Evolutionary conservation across 352 stramenopile genomes (phyloP).

Genomic region (Pythium brassicae): DNA sequence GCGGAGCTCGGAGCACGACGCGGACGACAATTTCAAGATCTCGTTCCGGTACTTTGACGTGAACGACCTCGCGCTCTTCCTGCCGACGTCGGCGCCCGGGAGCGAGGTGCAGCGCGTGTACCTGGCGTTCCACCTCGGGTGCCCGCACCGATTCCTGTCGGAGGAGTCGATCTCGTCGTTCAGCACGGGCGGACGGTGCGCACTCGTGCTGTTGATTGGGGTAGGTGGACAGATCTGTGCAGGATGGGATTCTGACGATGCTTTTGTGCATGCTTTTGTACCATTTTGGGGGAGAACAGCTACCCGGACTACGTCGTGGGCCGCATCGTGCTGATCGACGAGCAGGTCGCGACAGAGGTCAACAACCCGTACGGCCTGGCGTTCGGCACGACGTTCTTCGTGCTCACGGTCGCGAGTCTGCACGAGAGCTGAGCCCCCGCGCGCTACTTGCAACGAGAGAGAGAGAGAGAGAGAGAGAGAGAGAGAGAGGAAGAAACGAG

Average conservation of each 20-base stretch:
- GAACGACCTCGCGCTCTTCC: conserved; percentile 80
- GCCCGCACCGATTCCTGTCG: conserved; percentile 81
- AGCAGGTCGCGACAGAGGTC: conserved; percentile 71
- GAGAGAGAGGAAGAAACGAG: background rate
- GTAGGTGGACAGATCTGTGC: too few relatives aligned
- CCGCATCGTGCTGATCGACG: conserved; percentile 85
- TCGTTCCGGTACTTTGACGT: conserved; percentile 81
- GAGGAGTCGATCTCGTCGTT: conserved; percentile 88
- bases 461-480: background rate
- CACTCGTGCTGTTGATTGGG: background rate
- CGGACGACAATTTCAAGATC: conserved; percentile 77
- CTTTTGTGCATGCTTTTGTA: too few relatives aligned
- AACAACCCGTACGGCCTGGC: conserved; percentile 81
- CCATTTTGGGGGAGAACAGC: conserved; percentile 28
- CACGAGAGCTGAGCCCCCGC: conserved; percentile 48
- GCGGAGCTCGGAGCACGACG: conserved; percentile 52
- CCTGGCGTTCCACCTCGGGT: conserved; percentile 82
- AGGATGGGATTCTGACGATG: too few relatives aligned
- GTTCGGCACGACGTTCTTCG: conserved; percentile 81
- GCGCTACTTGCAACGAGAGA: background rate
- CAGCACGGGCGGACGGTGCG: conserved; percentile 70
- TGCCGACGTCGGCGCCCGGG: conserved; percentile 75
- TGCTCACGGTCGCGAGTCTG: conserved; percentile 79
- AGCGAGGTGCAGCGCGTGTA: conserved; percentile 79
- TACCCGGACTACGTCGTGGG: conserved; percentile 87